phyloP scores from a whole-genome alignment of 2,329 filamentous ascomycete species.

The Domatiomyces catenatus region DNA sequence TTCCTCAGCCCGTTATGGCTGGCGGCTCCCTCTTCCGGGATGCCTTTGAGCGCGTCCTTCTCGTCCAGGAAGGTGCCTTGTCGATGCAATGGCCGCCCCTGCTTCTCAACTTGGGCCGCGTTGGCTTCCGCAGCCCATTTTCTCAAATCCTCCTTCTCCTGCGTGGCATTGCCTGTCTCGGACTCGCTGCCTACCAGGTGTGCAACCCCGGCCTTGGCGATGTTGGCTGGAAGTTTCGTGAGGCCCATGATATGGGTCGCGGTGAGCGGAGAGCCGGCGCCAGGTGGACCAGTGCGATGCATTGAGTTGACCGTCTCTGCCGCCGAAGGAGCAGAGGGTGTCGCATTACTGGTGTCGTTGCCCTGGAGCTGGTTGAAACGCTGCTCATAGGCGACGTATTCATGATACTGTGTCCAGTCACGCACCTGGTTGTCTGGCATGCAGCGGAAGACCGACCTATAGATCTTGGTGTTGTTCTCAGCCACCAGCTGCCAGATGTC shows the following conservation, averaged over 20 bases:
- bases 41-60: constrained; percentile 9
- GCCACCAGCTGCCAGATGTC: constrained; percentile 79
- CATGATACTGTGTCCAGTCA: constrained; percentile 85
- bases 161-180: constrained; percentile 10
- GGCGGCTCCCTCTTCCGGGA: constrained; percentile 15
- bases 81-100: constrained; percentile 17
- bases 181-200: constrained; percentile 6
- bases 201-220: constrained; percentile 21
- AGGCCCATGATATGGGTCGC: constrained; percentile 29
- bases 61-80: constrained; percentile 14
- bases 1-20: constrained; percentile 30
- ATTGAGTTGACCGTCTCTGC: constrained; percentile 27
- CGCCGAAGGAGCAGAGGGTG: background rate
- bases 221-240: constrained; percentile 18
- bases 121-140: constrained; percentile 22
- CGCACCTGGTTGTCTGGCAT: constrained; percentile 92
- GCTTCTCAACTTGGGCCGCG: constrained; percentile 22
- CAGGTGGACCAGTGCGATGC: constrained; percentile 24
- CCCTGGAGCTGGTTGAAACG: constrained; percentile 57
- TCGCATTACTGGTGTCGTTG: constrained; percentile 22
- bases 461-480: constrained; percentile 89
- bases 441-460: constrained; percentile 82
- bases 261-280: constrained; percentile 9
- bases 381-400: constrained; percentile 61
- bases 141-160: constrained; percentile 23